phyloP scores from a whole-genome alignment of 2,329 filamentous ascomycete genomes.

The Diaporthe vexans region DNA sequence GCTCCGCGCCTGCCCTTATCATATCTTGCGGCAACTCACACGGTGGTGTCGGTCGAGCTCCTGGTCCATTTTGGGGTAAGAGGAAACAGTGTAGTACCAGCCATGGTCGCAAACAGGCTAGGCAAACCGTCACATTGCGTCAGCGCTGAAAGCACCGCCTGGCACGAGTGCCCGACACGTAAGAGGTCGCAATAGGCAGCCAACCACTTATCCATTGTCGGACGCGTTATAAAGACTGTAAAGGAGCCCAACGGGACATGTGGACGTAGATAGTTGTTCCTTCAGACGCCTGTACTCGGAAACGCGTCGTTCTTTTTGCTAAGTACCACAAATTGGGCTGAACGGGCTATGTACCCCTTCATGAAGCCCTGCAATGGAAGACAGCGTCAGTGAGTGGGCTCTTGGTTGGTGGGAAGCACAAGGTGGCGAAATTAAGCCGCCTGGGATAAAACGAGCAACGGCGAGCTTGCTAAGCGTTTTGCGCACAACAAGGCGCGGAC shows the following conservation, averaged over 20 bases:
- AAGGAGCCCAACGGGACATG: neutral
- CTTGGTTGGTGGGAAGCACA: conserved; percentile 20
- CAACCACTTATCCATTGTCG: neutral
- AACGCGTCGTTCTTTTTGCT: conserved; percentile 97
- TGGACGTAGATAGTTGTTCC: neutral
- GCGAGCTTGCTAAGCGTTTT: neutral
- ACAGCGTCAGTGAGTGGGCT: conserved; percentile 46
- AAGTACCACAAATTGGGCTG: conserved; percentile 89
- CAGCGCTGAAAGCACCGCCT: neutral
- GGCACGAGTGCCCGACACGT: neutral
- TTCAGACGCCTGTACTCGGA: conserved; percentile 83
- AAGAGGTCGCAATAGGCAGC: conserved; percentile 12
- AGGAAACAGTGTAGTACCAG: neutral
- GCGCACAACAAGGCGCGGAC: conserved; percentile 32
- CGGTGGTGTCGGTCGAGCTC: neutral
- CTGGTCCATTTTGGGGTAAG: neutral
- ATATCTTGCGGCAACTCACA: neutral
- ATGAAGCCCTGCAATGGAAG: conserved; percentile 79
- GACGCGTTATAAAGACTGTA: neutral
- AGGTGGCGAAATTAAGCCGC: neutral
- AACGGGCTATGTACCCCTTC: conserved; percentile 98
- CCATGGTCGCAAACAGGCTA: conserved; percentile 1
- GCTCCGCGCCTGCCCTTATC: neutral
- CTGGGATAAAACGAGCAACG: neutral
- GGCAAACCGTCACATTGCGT: neutral